These are phyloP conservation scores for Malassezia yamatoensis DNA, from an alignment of 1,284 basidiomycete species.

Conservation along the genomic window DNA sequence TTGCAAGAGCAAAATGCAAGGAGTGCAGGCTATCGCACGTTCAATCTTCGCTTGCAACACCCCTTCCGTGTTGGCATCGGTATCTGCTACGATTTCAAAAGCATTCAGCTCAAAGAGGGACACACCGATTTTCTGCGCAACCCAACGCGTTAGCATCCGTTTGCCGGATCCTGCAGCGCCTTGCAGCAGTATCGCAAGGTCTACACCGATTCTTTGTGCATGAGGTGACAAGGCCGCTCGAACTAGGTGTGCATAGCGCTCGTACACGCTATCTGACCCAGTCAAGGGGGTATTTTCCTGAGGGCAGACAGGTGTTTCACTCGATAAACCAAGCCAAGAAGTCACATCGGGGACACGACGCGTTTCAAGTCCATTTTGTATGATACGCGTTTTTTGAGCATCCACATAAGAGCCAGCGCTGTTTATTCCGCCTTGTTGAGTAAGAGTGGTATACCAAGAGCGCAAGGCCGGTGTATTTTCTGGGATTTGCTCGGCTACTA, in stretches of 20 bases:
- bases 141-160: constrained; percentile 55
- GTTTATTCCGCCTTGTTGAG: neutral
- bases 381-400: constrained; percentile 60
- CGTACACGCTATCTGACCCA: constrained; percentile 20
- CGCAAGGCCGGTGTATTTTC: constrained; percentile 3
- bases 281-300: constrained; percentile 20
- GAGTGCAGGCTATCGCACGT: constrained; percentile 67
- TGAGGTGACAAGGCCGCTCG: constrained; percentile 31
- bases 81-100: constrained; percentile 73
- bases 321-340: constrained; percentile 55
- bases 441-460: constrained; percentile 8
- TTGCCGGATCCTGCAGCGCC: constrained; percentile 69
- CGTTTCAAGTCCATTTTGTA: constrained; percentile 69
- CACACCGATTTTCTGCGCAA: constrained; percentile 61
- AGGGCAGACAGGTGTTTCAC: constrained; percentile 25
- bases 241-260: constrained; percentile 25
- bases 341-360: constrained; percentile 58
- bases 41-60: constrained; percentile 67
- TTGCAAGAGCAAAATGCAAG: constrained; percentile 71
- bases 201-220: constrained; percentile 30
- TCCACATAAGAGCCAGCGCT: constrained; percentile 53
- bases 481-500: neutral
- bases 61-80: constrained; percentile 66
- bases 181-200: constrained; percentile 57
- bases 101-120: constrained; percentile 80